Percentiles rank a stretch among this genome's conserved stretches.
Evolutionary conservation across 139 green algal genomes (phyloP).

Genomic region (Dunaliella sp.): DNA sequence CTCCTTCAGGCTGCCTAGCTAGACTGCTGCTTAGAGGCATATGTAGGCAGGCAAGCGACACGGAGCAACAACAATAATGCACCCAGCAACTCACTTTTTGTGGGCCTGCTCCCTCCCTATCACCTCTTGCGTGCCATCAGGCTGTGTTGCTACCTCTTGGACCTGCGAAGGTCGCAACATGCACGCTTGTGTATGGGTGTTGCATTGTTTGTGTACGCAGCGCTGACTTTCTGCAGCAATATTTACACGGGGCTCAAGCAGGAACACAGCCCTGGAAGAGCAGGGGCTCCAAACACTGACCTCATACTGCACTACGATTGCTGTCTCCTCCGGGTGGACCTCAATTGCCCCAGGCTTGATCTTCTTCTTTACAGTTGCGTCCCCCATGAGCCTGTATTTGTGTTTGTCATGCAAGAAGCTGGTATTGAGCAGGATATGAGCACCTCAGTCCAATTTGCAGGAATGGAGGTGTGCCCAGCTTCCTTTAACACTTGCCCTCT

Average conservation of each 20-base stretch:
- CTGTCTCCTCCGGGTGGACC: slow-evolving; percentile 41
- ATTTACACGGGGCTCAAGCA: too few species aligned
- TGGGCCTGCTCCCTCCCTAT: slow-evolving; percentile 35
- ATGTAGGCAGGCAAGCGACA: too few species aligned
- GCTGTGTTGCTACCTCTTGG: slow-evolving; percentile 29
- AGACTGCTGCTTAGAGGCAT: too few species aligned
- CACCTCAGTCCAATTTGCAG: not conserved
- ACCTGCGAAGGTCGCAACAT: slow-evolving; percentile 22
- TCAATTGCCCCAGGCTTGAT: slow-evolving; percentile 55
- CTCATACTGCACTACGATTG: slow-evolving; percentile 57
- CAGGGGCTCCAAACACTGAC: too few species aligned
- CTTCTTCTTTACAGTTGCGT: slow-evolving; percentile 34
- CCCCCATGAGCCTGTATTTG: slow-evolving; percentile 10
- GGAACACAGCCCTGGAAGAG: too few species aligned
- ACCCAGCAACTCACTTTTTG: slow-evolving; percentile 48
- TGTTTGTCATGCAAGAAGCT: too few species aligned
- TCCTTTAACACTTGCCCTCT: not conserved
- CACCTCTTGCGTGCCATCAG: slow-evolving; percentile 39
- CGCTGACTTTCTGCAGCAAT: too few species aligned
- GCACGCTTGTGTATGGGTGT: too few species aligned
- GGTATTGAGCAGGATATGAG: too few species aligned
- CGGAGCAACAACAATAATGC: not conserved
- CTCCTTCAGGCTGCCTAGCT: too few species aligned
- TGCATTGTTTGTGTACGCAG: too few species aligned
- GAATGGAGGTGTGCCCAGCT: not conserved